These are phyloP conservation scores for Chrysanthemum seticuspe DNA, from an alignment of 129 eudicot species.

Conservation along the genomic window DNA sequence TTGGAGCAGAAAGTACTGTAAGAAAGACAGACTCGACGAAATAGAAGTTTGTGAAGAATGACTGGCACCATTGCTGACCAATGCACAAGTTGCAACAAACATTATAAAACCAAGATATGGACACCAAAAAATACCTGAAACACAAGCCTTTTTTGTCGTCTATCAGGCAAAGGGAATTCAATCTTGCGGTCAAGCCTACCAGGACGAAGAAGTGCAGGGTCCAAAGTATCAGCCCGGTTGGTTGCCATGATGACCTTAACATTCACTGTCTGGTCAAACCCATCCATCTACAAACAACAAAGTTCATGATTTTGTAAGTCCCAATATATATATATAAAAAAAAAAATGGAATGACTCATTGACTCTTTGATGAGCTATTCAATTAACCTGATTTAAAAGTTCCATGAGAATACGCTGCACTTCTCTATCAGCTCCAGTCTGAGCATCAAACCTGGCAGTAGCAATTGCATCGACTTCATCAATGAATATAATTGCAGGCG, in stretches of 20 bases:
- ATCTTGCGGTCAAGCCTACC: constrained; percentile 77
- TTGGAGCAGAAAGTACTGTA: too few species aligned
- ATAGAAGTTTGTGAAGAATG: too few species aligned
- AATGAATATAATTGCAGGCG: constrained; percentile 85
- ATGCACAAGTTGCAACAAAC: too few species aligned
- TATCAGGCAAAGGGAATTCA: constrained; percentile 77
- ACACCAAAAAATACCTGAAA: constrained; percentile 34
- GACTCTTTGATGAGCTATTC: background rate
- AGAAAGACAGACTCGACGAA: too few species aligned
- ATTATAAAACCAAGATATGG: too few species aligned
- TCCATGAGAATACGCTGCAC: constrained; percentile 94
- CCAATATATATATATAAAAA: too few species aligned
- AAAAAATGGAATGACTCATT: background rate
- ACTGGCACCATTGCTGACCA: background rate
- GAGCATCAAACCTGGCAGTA: constrained; percentile 89
- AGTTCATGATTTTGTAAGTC: background rate
- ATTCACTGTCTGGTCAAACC: constrained; percentile 86
- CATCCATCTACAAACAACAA: constrained; percentile 66
- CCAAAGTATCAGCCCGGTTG: constrained; percentile 55
- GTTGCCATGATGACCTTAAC: constrained; percentile 75
- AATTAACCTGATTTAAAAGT: constrained; percentile 69
- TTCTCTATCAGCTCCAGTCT: constrained; percentile 91
- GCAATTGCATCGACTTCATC: constrained; percentile 93
- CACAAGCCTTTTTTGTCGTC: constrained; percentile 61
- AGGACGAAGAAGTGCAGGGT: constrained; percentile 66